Percentiles rank a stretch among this genome's conserved stretches.
Evolutionary conservation across 2,329 filamentous ascomycete genomes (phyloP).

Genomic region (Trichoderma oligosporum): DNA sequence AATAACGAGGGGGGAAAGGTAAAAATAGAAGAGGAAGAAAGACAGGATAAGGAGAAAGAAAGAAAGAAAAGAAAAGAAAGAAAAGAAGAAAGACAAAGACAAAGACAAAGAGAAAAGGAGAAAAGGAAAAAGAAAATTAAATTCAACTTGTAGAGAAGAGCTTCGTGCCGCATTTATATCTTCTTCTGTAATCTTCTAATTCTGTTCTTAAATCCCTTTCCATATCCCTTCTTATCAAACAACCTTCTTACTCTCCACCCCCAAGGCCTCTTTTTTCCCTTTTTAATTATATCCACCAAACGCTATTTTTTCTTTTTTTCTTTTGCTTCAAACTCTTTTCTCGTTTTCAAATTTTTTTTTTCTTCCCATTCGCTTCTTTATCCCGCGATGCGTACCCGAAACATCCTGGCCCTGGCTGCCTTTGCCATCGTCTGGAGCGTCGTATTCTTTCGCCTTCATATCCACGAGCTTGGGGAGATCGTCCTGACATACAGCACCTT

Average conservation of each 20-base stretch:
- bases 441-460: slow-evolving; percentile 16
- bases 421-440: slow-evolving; percentile 14
- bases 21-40: not conserved
- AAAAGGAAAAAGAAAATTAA: not conserved
- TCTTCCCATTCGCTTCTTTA: not conserved
- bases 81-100: not conserved
- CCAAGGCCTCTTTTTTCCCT: not conserved
- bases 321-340: not conserved
- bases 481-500: slow-evolving; percentile 20
- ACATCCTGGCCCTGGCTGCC: slow-evolving; percentile 12
- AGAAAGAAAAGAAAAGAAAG: not conserved
- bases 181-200: too few relatives aligned
- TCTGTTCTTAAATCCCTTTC: too few relatives aligned
- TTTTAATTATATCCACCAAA: not conserved
- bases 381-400: slow-evolving; percentile 15
- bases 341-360: not conserved
- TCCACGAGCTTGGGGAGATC: slow-evolving; percentile 18
- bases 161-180: too few relatives aligned
- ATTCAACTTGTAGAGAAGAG: too few relatives aligned
- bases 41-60: not conserved
- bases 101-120: not conserved
- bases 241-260: not conserved
- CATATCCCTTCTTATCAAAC: not conserved
- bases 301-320: not conserved
- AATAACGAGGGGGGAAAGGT: not conserved